A percentile compares a stretch with the other conserved stretches of the same genome.
Evolutionary conservation across 352 stramenopile genomes (phyloP).

Genomic region (Aphanomyces cochlioides): DNA sequence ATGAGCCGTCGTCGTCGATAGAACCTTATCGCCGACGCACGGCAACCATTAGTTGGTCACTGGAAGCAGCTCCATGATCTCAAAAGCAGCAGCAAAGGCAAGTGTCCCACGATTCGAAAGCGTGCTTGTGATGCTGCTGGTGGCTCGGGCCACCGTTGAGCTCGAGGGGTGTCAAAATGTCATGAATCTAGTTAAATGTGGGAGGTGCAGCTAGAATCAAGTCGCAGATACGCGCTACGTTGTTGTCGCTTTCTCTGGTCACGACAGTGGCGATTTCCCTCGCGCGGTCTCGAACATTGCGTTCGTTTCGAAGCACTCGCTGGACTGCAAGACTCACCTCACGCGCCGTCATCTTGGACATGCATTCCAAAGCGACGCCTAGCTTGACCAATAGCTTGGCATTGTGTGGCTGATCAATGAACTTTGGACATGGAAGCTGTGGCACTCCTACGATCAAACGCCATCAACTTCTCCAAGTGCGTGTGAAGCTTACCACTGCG

Average conservation of each 20-base stretch:
- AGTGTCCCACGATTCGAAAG: too few species aligned
- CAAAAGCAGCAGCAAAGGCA: too few species aligned
- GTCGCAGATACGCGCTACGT: not conserved
- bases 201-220: slow-evolving; percentile 22
- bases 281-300: slow-evolving; percentile 3
- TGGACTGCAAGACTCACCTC: not conserved
- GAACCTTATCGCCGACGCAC: too few species aligned
- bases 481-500: not conserved
- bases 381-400: slow-evolving; percentile 11
- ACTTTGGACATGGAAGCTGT: slow-evolving; percentile 16
- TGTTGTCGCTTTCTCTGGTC: not conserved
- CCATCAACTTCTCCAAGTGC: not conserved
- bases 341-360: not conserved
- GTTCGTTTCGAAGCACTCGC: not conserved
- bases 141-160: too few species aligned
- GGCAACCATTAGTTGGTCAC: too few species aligned
- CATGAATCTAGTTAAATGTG: slow-evolving; percentile 11
- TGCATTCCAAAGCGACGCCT: slow-evolving; percentile 9
- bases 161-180: too few species aligned
- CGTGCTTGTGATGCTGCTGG: too few species aligned
- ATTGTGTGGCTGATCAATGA: slow-evolving; percentile 19
- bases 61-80: too few species aligned
- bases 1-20: too few species aligned
- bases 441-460: slow-evolving; percentile 4
- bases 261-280: not conserved